Evolutionary conservation across 345 rosid species (phyloP).

Genomic region (Eucalyptus leucophloia): DNA sequence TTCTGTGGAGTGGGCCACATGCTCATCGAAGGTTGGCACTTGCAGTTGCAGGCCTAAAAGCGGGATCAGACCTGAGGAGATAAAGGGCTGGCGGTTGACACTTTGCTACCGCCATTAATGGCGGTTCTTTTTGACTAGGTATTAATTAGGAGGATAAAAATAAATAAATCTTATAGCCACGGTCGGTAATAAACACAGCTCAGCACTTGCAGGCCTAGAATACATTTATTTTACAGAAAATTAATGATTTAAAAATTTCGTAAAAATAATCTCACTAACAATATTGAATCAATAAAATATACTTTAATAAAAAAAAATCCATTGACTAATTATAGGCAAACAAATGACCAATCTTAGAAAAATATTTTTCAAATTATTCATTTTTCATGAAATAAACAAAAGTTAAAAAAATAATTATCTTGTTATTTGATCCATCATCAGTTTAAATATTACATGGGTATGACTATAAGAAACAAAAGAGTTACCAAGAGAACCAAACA

Average conservation of each 20-base stretch:
- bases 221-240: neutral
- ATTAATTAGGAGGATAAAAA: neutral
- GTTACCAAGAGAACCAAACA: neutral
- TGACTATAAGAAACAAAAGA: neutral
- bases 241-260: neutral
- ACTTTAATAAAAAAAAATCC: neutral
- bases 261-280: neutral
- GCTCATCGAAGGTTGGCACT: neutral
- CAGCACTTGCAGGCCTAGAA: neutral
- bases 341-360: rapidly evolving
- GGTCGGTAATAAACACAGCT: neutral
- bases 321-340: neutral
- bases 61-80: neutral
- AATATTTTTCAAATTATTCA: neutral
- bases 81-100: neutral
- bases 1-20: neutral
- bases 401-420: neutral
- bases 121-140: neutral
- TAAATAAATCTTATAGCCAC: neutral
- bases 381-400: neutral
- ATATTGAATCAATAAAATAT: neutral
- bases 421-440: neutral
- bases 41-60: neutral
- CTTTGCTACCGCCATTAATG: neutral
- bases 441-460: neutral